Evolutionary conservation across 768 basidiomycete species (phyloP).

Genomic region (Naganishia onofrii): DNA sequence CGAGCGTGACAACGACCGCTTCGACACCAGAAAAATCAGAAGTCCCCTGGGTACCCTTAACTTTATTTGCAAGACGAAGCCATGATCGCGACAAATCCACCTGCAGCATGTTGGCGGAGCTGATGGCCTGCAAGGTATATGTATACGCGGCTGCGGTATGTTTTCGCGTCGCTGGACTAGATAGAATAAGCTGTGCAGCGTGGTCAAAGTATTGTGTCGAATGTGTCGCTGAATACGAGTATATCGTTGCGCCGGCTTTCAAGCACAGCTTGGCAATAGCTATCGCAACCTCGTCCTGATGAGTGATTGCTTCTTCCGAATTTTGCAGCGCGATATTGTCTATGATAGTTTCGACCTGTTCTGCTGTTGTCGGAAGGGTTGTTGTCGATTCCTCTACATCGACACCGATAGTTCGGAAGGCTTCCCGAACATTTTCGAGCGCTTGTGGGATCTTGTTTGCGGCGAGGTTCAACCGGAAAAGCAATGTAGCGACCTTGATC

Average conservation of each 20-base stretch:
- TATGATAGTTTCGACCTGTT: not conserved
- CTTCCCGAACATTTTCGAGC: not conserved
- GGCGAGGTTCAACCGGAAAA: slow-evolving; percentile 10
- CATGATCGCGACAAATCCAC: slow-evolving; percentile 1
- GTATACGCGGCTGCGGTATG: slow-evolving; percentile 13
- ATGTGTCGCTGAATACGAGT: not conserved
- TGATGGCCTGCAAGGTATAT: slow-evolving; percentile 5
- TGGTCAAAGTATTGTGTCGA: slow-evolving; percentile 15
- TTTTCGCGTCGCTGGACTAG: not conserved
- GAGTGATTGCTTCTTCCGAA: too few relatives aligned
- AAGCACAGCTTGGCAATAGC: slow-evolving; percentile 15
- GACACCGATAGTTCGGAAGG: not conserved
- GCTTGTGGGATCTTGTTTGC: not conserved
- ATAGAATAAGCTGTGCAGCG: slow-evolving; percentile 1
- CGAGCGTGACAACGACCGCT: slow-evolving; percentile 3
- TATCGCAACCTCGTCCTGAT: not conserved
- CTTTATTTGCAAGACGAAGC: not conserved
- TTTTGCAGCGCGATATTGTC: not conserved
- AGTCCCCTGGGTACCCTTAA: not conserved
- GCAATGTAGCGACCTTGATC: slow-evolving; percentile 7
- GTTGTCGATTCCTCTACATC: not conserved
- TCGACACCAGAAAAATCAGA: slow-evolving; percentile 7
- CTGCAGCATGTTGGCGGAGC: not conserved
- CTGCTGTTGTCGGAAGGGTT: not conserved
- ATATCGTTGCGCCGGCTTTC: slow-evolving; percentile 11